Conservation (phyloP, 805 yeast species). For the Wickerhamiella bombiphila region DNA sequence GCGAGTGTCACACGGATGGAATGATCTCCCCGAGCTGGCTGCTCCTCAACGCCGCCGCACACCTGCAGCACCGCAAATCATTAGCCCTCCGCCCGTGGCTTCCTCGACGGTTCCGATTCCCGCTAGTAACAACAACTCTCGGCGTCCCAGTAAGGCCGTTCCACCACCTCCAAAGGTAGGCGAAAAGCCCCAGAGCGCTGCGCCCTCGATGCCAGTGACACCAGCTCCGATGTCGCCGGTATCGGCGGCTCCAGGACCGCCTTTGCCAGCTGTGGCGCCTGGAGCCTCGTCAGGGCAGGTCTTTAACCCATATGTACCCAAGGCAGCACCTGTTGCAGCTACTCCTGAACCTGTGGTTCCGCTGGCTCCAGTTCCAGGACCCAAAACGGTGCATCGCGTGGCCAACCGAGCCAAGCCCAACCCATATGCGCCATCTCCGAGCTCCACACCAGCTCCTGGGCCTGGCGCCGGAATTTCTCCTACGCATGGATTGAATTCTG, state of each 20-base stretch:
- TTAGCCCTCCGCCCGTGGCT: background rate
- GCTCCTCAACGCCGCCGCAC: constrained; percentile 8
- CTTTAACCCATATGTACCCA: constrained; percentile 30
- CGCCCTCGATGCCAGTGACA: background rate
- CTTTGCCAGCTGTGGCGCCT: background rate
- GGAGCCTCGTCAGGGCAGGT: constrained; percentile 22
- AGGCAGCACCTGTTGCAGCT: constrained; percentile 15
- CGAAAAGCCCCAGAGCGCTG: background rate
- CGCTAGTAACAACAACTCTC: no score
- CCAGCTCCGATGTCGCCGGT: background rate
- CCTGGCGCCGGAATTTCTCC: constrained; percentile 12
- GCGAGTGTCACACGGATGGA: constrained; percentile 17
- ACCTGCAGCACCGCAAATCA: constrained; percentile 16
- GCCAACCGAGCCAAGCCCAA: constrained; percentile 8
- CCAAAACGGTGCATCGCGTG: no score
- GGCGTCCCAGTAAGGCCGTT: no score
- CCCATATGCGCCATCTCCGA: constrained; percentile 18
- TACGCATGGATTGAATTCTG: constrained; percentile 10
- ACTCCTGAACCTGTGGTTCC: no score
- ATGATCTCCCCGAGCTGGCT: constrained; percentile 18
- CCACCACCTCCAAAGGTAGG: background rate
- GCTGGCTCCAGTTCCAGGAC: no score
- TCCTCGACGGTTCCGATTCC: background rate
- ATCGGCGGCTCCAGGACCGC: constrained; percentile 1
- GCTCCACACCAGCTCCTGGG: constrained; percentile 12